These are phyloP conservation scores for Fusarium paranaense DNA, from an alignment of 2,329 filamentous ascomycete species.

Conservation along the genomic window DNA sequence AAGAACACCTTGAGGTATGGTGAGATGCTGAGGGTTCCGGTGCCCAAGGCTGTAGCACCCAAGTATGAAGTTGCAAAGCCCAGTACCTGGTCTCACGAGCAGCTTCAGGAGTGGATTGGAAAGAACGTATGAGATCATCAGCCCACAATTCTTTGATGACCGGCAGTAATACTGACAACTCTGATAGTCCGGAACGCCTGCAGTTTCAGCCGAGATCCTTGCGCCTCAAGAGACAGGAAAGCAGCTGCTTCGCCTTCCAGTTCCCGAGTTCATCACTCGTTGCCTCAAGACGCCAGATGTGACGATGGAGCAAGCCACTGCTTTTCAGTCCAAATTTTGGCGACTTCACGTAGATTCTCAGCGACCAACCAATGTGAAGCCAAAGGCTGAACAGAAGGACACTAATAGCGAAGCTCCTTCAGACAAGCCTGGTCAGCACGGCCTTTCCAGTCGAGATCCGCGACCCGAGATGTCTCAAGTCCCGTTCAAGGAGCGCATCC, in stretches of 20 bases:
- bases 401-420: not conserved
- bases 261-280: constrained; percentile 54
- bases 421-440: not conserved
- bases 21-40: constrained; percentile 57
- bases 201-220: constrained; percentile 49
- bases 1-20: constrained; percentile 64
- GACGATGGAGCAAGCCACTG: constrained; percentile 52
- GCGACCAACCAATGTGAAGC: constrained; percentile 16
- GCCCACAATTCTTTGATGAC: too few species aligned
- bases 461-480: constrained; percentile 33
- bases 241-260: constrained; percentile 55
- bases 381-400: not conserved
- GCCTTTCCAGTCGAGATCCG: constrained; percentile 47
- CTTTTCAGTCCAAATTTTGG: constrained; percentile 58
- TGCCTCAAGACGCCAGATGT: constrained; percentile 54
- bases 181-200: constrained; percentile 53
- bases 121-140: constrained; percentile 47
- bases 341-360: constrained; percentile 55
- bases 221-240: constrained; percentile 56
- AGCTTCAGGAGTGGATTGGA: constrained; percentile 54
- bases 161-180: not conserved
- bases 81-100: constrained; percentile 54
- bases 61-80: constrained; percentile 46
- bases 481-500: constrained; percentile 55
- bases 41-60: constrained; percentile 43